A percentile compares a stretch with the other conserved stretches of the same genome.
These are phyloP conservation scores for Nadsonia starkeyi-henricii DNA, from an alignment of 1,139 yeast genomes.

Conservation along the genomic window DNA sequence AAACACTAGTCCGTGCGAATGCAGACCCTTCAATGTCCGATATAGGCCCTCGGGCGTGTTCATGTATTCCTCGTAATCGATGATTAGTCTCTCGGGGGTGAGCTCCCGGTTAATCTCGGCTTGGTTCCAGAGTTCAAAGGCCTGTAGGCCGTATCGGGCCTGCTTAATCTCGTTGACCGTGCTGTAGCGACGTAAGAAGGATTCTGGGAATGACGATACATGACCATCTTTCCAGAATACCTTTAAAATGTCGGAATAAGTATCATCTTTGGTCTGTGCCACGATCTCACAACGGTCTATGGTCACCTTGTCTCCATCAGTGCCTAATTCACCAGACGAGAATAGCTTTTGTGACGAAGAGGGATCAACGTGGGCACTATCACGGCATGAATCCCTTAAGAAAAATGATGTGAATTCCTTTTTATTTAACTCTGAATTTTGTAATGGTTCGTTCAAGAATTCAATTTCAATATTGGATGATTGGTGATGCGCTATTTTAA, in stretches of 20 bases:
- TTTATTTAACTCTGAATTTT: not conserved
- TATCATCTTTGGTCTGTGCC: slow-evolving; percentile 16
- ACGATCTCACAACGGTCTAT: slow-evolving; percentile 18
- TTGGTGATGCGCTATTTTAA: not conserved
- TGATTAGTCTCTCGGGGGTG: slow-evolving; percentile 17
- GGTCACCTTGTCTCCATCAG: slow-evolving; percentile 2
- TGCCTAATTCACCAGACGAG: slow-evolving; percentile 40
- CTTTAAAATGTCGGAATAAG: slow-evolving; percentile 23
- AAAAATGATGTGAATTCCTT: slow-evolving; percentile 24
- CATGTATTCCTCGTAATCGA: slow-evolving; percentile 34
- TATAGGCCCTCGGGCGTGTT: slow-evolving; percentile 27
- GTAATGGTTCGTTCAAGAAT: not conserved
- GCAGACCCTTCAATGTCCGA: slow-evolving; percentile 34
- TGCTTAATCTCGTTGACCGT: slow-evolving; percentile 24
- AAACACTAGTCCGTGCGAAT: slow-evolving; percentile 46
- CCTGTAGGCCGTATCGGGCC: slow-evolving; percentile 18
- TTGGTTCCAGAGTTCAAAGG: slow-evolving; percentile 22
- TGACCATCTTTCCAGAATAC: slow-evolving; percentile 49
- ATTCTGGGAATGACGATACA: slow-evolving; percentile 31
- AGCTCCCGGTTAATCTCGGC: slow-evolving; percentile 12
- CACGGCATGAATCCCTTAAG: slow-evolving; percentile 49
- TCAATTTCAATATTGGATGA: not conserved
- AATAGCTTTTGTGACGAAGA: slow-evolving; percentile 50
- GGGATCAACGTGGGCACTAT: slow-evolving; percentile 38
- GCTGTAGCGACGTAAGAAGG: slow-evolving; percentile 35